A percentile compares a stretch with the other conserved stretches of the same genome.
phyloP scores from a whole-genome alignment of 768 basidiomycete genomes.

The Wakefieldia striispora region DNA sequence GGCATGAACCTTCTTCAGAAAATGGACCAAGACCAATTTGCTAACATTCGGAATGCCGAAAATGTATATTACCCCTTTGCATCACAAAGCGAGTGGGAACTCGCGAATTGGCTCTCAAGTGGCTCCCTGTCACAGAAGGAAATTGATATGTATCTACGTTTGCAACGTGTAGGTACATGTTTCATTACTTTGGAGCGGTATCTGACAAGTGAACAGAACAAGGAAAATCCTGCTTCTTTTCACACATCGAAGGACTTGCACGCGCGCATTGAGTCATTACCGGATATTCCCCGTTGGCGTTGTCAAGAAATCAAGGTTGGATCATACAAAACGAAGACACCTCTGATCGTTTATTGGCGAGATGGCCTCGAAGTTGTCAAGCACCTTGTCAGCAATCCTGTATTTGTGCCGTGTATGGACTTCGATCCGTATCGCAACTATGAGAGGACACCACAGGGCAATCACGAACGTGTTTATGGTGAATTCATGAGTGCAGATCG shows the following conservation, averaged over 20 bases:
- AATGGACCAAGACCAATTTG: neutral
- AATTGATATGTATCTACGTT: neutral
- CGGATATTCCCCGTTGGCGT: slow-evolving; percentile 6
- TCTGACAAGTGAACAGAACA: neutral
- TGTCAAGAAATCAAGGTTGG: slow-evolving; percentile 6
- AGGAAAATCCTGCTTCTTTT: neutral
- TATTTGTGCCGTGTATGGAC: slow-evolving; percentile 11
- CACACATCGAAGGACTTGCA: neutral
- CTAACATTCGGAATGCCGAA: neutral
- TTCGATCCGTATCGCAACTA: slow-evolving; percentile 3
- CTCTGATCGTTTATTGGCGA: slow-evolving; percentile 8
- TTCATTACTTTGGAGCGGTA: too few relatives aligned
- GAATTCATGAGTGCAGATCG: slow-evolving; percentile 25
- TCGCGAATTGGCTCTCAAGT: neutral
- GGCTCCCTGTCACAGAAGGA: neutral
- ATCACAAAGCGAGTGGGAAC: neutral
- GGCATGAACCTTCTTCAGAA: neutral
- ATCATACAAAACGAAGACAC: slow-evolving; percentile 1
- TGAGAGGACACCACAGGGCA: neutral
- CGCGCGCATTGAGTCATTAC: neutral
- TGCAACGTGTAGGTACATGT: neutral
- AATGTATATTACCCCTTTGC: neutral
- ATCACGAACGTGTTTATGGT: neutral
- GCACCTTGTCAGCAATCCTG: slow-evolving; percentile 24
- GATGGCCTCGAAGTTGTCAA: slow-evolving; percentile 28